Percentiles rank a stretch among this genome's conserved stretches.
Conservation (phyloP, 306 rosid genomes). For the Lathyrus tuberosus region DNA sequence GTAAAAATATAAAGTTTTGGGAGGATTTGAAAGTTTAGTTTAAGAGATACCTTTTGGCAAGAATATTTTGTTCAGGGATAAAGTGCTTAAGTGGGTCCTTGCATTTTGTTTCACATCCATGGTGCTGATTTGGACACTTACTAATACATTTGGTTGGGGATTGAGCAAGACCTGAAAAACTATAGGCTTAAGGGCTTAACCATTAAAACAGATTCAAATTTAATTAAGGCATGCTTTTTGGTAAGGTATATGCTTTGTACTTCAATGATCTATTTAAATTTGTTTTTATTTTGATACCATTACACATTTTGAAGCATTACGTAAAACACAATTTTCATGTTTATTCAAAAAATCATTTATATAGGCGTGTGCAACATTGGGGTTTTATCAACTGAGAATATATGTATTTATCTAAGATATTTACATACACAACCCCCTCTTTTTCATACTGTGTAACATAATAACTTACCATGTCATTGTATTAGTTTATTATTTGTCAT, state of each 20-base stretch:
- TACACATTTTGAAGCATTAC: background rate
- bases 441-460: background rate
- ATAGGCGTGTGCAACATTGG: slow-evolving; percentile 4
- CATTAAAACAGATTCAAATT: background rate
- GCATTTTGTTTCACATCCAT: background rate
- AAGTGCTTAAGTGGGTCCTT: too few relatives aligned
- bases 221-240: background rate
- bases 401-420: slow-evolving; percentile 7
- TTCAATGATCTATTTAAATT: background rate
- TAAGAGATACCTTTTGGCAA: background rate
- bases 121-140: background rate
- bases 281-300: slow-evolving; percentile 10
- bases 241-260: slow-evolving; percentile 18
- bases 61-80: background rate
- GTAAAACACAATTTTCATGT: background rate
- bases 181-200: background rate
- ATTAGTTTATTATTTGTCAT: slow-evolving; percentile 4
- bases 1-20: too few relatives aligned
- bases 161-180: slow-evolving; percentile 3
- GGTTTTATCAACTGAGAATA: background rate
- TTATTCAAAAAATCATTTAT: slow-evolving; percentile 1
- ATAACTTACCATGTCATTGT: background rate
- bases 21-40: too few relatives aligned
- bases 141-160: background rate
- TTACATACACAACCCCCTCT: slow-evolving; percentile 5